phyloP scores from a whole-genome alignment of 371 early-diverging fungal genomes.

The Smittium mucronatum region DNA sequence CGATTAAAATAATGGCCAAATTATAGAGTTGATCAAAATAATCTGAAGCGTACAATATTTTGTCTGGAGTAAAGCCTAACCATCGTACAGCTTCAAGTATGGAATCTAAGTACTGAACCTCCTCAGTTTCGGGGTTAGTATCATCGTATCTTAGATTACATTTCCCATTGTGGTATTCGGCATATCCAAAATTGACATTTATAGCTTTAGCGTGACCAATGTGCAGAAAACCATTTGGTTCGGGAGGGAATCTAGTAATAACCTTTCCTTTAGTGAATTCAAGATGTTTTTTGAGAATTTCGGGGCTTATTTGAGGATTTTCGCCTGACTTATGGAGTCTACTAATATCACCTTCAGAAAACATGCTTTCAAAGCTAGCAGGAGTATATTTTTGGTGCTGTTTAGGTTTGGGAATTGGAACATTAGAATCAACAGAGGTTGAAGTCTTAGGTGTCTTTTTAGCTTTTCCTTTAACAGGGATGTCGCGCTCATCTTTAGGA shows the following conservation, averaged over 20 bases:
- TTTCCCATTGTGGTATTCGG: constrained; percentile 80
- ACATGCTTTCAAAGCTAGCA: constrained; percentile 39
- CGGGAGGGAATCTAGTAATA: constrained; percentile 99
- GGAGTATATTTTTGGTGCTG: constrained; percentile 17
- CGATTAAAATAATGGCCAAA: constrained; percentile 80
- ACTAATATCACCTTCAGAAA: constrained; percentile 84
- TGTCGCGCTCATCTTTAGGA: constrained; percentile 91
- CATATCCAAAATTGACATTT: constrained; percentile 98
- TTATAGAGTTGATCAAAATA: constrained; percentile 93
- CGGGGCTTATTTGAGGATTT: constrained; percentile 91
- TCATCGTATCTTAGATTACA: constrained; percentile 98
- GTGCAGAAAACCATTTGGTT: constrained; percentile 98
- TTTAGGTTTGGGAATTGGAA: constrained; percentile 18
- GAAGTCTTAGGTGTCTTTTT: constrained; percentile 36
- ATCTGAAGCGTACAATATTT: constrained; percentile 94
- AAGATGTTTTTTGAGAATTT: constrained; percentile 86
- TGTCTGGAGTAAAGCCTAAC: constrained; percentile 95
- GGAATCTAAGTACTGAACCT: constrained; percentile 88
- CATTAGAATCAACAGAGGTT: constrained; percentile 32
- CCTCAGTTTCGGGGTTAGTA: constrained; percentile 99
- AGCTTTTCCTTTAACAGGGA: constrained; percentile 41
- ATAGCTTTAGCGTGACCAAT: constrained; percentile 99
- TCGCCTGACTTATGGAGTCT: constrained; percentile 93
- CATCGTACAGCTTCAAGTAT: constrained; percentile 92
- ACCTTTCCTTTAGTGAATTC: constrained; percentile 90